A percentile compares a stretch with the other conserved stretches of the same genome.
These are phyloP conservation scores for Kalmanozyma brasiliensis DNA, from an alignment of 1,284 basidiomycete species.

Conservation along the genomic window DNA sequence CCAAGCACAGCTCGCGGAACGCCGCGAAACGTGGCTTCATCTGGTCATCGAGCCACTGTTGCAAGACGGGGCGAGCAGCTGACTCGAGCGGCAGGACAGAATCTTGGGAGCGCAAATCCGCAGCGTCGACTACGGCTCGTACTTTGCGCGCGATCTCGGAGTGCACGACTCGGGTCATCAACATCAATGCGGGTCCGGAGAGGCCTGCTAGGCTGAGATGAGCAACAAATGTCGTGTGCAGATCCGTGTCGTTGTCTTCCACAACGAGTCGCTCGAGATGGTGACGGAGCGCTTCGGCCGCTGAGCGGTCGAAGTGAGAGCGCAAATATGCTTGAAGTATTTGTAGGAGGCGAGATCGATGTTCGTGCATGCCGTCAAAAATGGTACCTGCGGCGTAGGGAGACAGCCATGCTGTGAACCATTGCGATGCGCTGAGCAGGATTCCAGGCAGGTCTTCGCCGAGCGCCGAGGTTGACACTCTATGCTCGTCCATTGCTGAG, in stretches of 20 bases:
- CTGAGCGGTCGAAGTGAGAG: constrained; percentile 10
- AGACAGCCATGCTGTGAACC: constrained; percentile 34
- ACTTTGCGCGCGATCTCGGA: constrained; percentile 40
- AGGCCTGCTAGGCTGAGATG: constrained; percentile 27
- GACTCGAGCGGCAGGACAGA: constrained; percentile 31
- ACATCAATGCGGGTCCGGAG: constrained; percentile 16
- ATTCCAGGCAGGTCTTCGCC: constrained; percentile 8
- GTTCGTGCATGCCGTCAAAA: constrained; percentile 11
- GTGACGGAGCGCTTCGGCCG: constrained; percentile 11
- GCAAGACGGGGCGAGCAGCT: constrained; percentile 26
- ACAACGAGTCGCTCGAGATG: constrained; percentile 22
- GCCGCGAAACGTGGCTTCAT: constrained; percentile 36
- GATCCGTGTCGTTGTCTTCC: constrained; percentile 7
- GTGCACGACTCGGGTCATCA: constrained; percentile 35
- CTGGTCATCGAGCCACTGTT: constrained; percentile 36
- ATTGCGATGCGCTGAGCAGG: constrained; percentile 13
- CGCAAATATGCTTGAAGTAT: constrained; percentile 24
- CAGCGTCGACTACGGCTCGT: constrained; percentile 21
- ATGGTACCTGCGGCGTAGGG: constrained; percentile 18
- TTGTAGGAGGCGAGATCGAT: constrained; percentile 9
- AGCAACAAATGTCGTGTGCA: constrained; percentile 17
- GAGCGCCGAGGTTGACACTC: background rate
- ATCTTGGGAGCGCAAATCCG: constrained; percentile 22
- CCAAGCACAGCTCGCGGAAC: constrained; percentile 24
- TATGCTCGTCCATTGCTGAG: background rate